phyloP scores from a whole-genome alignment of 306 rosid species.

The Elaeagnus macrophylla region DNA sequence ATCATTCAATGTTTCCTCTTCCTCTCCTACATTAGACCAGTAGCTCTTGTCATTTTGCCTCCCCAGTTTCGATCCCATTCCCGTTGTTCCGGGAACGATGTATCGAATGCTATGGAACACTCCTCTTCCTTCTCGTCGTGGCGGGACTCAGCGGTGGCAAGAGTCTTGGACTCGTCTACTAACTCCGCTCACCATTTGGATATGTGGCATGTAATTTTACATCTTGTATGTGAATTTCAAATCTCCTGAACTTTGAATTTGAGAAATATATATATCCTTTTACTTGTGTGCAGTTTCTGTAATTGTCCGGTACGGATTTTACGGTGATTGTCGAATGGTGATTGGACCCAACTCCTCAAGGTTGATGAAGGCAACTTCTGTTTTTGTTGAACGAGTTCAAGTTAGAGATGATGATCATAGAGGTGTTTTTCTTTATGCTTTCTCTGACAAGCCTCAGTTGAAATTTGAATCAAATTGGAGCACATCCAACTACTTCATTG shows the following conservation, averaged over 20 bases:
- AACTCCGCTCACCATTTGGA: constrained; percentile 45
- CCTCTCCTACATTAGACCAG: background rate
- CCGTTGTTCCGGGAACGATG: constrained; percentile 13
- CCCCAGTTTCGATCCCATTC: background rate
- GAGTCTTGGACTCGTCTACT: constrained; percentile 30
- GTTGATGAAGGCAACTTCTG: constrained; percentile 37
- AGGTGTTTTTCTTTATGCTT: constrained; percentile 33
- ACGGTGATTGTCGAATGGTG: constrained; percentile 41
- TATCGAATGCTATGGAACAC: constrained; percentile 15
- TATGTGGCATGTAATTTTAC: constrained; percentile 72
- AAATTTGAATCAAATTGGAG: constrained; percentile 42
- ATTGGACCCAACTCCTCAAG: constrained; percentile 72
- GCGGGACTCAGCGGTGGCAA: constrained; percentile 24
- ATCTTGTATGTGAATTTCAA: constrained; percentile 9
- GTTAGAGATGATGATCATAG: constrained; percentile 24
- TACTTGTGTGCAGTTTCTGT: constrained; percentile 42
- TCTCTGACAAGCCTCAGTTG: constrained; percentile 46
- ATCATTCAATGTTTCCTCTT: background rate
- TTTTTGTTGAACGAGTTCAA: constrained; percentile 44
- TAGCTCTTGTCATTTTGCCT: background rate
- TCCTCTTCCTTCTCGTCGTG: background rate
- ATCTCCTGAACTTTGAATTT: constrained; percentile 18
- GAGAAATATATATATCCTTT: constrained; percentile 11
- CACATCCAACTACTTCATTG: constrained; percentile 25
- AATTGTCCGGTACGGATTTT: constrained; percentile 44